Evolutionary conservation across 208 protist genomes (phyloP).

Genomic region (Acanthamoeba culbertsoni): DNA sequence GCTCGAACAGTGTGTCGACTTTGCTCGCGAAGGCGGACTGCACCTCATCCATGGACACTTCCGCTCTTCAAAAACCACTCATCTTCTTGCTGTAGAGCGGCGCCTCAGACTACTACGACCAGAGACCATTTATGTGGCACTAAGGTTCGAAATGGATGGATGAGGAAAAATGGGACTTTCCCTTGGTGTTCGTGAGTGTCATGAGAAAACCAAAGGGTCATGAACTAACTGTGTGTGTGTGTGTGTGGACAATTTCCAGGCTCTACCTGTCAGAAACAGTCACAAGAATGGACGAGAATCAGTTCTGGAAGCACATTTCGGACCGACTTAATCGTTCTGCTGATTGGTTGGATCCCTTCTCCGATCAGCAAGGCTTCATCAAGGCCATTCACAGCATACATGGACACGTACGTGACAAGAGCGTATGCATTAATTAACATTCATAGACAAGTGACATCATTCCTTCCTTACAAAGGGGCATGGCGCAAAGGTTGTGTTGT

Average conservation of each 20-base stretch:
- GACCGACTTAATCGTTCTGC: neutral
- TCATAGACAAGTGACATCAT: neutral
- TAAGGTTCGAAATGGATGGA: neutral
- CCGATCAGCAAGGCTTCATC: conserved; percentile 48
- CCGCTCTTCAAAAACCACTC: conserved; percentile 6
- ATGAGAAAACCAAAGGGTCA: too few species aligned
- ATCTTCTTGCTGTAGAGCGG: neutral
- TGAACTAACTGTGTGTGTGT: too few species aligned
- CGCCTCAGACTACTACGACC: neutral
- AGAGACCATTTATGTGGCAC: neutral
- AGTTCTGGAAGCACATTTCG: conserved; percentile 2
- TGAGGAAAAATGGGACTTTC: too few species aligned
- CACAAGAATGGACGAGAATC: neutral
- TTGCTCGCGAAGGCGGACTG: neutral
- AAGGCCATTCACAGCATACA: neutral
- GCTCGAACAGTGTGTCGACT: neutral
- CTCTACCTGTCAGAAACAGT: neutral
- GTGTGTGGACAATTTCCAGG: too few species aligned
- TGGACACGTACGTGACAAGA: neutral
- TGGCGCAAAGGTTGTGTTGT: conserved; percentile 21
- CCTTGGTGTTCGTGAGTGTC: neutral
- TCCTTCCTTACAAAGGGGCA: neutral
- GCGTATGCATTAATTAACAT: neutral
- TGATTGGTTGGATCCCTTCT: neutral
- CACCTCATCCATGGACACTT: conserved; percentile 7